These are phyloP conservation scores for Helicostylum pulchrum DNA, from an alignment of 192 early-diverging fungal genomes.

Conservation along the genomic window DNA sequence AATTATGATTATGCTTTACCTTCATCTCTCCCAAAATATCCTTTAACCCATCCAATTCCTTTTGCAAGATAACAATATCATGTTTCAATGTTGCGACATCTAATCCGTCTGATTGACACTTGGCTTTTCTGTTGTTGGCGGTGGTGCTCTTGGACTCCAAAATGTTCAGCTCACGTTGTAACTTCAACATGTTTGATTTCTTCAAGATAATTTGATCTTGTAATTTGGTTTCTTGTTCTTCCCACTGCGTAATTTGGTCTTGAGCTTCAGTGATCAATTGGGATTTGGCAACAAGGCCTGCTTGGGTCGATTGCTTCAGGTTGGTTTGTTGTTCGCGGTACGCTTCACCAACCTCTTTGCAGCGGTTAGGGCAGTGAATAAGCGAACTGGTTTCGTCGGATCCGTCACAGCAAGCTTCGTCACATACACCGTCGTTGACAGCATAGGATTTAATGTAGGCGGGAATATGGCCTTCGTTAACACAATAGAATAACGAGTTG, in stretches of 20 bases:
- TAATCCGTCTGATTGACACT: constrained; percentile 27
- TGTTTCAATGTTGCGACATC: constrained; percentile 16
- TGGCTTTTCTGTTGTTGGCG: background rate
- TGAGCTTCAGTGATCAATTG: constrained; percentile 23
- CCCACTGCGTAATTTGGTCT: constrained; percentile 2
- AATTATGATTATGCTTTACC: constrained; percentile 67
- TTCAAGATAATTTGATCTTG: constrained; percentile 28
- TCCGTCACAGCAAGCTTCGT: constrained; percentile 94
- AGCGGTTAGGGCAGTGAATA: constrained; percentile 71
- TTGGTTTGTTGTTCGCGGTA: constrained; percentile 39
- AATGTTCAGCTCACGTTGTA: constrained; percentile 9
- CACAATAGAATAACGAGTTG: constrained; percentile 78
- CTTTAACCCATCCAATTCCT: constrained; percentile 35
- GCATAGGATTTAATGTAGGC: constrained; percentile 60
- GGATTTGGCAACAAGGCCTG: constrained; percentile 21
- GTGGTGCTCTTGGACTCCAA: background rate
- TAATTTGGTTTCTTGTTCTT: constrained; percentile 23
- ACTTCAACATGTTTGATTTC: constrained; percentile 18
- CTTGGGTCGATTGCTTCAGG: constrained; percentile 11
- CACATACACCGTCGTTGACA: constrained; percentile 96
- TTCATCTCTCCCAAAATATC: constrained; percentile 49
- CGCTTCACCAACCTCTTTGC: constrained; percentile 56
- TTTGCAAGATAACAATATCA: constrained; percentile 27
- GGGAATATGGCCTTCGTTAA: constrained; percentile 72
- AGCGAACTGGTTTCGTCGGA: constrained; percentile 75